A percentile compares a stretch with the other conserved stretches of the same genome.
These are phyloP conservation scores for Phytophthora macrochlamydospora DNA, from an alignment of 352 stramenopile species.

Conservation along the genomic window DNA sequence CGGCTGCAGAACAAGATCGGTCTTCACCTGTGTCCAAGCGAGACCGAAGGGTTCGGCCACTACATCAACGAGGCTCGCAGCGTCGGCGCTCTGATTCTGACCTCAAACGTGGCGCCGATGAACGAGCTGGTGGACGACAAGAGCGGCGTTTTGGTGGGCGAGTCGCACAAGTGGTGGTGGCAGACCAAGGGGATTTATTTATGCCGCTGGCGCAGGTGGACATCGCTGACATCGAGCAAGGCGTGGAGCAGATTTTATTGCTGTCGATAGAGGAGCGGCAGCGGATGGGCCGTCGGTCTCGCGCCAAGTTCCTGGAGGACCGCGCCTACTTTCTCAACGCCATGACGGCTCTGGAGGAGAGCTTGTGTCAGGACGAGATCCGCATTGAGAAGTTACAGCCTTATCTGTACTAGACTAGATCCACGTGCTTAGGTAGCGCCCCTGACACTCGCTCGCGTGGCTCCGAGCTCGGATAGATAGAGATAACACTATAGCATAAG, in stretches of 20 bases:
- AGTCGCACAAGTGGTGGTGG: constrained; percentile 72
- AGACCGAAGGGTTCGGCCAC: constrained; percentile 83
- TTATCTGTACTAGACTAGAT: constrained; percentile 67
- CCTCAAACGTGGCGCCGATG: constrained; percentile 82
- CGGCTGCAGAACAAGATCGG: constrained; percentile 78
- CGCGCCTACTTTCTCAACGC: constrained; percentile 82
- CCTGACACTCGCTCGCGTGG: not conserved
- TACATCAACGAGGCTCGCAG: constrained; percentile 88
- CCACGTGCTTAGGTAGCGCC: not conserved
- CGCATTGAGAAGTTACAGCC: constrained; percentile 75
- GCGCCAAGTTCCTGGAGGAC: constrained; percentile 78
- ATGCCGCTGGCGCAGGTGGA: constrained; percentile 75
- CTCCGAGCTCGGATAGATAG: constrained; percentile 34
- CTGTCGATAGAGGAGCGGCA: constrained; percentile 77
- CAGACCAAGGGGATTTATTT: constrained; percentile 85
- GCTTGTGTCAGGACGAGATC: constrained; percentile 80
- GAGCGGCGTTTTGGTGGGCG: constrained; percentile 72
- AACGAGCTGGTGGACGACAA: constrained; percentile 83
- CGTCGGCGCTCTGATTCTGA: constrained; percentile 72
- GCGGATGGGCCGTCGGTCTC: constrained; percentile 69
- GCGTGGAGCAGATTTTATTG: constrained; percentile 71
- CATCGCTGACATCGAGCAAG: constrained; percentile 65
- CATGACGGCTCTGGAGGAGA: constrained; percentile 80
- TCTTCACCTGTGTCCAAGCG: constrained; percentile 76
- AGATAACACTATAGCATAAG: constrained; percentile 21